These are phyloP conservation scores for Entomortierella parvispora DNA, from an alignment of 192 early-diverging fungal genomes.

Conservation along the genomic window DNA sequence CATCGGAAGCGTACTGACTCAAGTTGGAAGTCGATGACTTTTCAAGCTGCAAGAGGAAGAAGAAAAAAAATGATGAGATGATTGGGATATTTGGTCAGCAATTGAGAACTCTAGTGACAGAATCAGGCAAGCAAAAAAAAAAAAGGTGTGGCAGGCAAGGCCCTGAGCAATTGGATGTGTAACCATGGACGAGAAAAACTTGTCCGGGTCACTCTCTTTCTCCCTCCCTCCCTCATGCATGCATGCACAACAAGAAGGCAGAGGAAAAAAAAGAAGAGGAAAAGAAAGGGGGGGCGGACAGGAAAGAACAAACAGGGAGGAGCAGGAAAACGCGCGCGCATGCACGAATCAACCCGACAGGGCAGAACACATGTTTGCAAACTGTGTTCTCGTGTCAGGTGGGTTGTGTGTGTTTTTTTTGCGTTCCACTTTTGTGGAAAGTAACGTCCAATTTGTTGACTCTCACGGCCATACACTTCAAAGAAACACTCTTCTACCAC, in stretches of 20 bases:
- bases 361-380: too few species aligned
- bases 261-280: not conserved
- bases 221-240: too few species aligned
- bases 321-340: not conserved
- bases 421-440: too few species aligned
- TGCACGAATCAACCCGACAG: too few species aligned
- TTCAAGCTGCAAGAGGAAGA: not conserved
- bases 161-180: too few species aligned
- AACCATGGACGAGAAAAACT: not conserved
- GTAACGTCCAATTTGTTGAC: too few species aligned
- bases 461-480: not conserved
- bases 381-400: too few species aligned
- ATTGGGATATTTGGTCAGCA: not conserved
- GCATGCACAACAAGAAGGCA: too few species aligned
- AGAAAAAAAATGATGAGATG: not conserved
- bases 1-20: slow-evolving; percentile 51
- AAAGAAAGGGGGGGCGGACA: not conserved
- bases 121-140: slow-evolving; percentile 2
- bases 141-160: not conserved
- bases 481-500: not conserved
- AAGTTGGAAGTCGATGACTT: slow-evolving; percentile 12
- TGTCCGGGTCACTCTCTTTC: slow-evolving; percentile 4
- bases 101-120: slow-evolving; percentile 1
- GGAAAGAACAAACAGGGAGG: not conserved
- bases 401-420: too few species aligned